phyloP scores from a whole-genome alignment of 148 eudicot species.

The Polygonum maritimum region DNA sequence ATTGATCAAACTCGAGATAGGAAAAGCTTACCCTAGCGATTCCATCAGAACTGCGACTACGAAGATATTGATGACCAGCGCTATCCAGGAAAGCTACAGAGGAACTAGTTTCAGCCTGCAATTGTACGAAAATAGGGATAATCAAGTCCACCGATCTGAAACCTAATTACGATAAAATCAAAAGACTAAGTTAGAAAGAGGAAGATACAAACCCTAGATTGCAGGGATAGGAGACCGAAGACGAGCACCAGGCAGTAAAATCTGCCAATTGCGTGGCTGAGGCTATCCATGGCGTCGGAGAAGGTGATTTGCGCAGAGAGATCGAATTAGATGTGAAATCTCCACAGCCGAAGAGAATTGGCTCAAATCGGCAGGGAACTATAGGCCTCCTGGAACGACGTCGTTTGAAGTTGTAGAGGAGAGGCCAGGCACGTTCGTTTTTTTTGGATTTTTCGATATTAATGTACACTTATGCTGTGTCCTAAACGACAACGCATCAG shows the following conservation, averaged over 20 bases:
- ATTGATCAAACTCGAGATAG: background rate
- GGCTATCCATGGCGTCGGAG: constrained; percentile 14
- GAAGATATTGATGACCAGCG: constrained; percentile 45
- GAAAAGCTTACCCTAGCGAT: constrained; percentile 13
- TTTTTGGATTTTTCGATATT: constrained; percentile 6
- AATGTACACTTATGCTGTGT: background rate
- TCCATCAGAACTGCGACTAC: constrained; percentile 23
- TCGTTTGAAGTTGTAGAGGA: background rate
- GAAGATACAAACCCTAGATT: constrained; percentile 27
- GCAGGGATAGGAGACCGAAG: constrained; percentile 19
- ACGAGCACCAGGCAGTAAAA: constrained; percentile 16
- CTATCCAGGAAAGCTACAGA: constrained; percentile 73
- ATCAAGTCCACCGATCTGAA: constrained; percentile 5
- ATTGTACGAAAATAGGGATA: constrained; percentile 2
- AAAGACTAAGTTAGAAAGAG: background rate
- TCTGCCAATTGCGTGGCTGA: background rate
- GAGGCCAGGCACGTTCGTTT: constrained; percentile 6
- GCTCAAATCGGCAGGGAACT: background rate
- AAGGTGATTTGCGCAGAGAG: constrained; percentile 12
- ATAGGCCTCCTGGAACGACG: background rate
- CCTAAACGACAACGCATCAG: background rate
- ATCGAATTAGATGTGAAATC: constrained; percentile 10
- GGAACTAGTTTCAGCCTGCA: constrained; percentile 37
- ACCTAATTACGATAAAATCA: background rate
- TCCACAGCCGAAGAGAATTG: background rate